A percentile compares a stretch with the other conserved stretches of the same genome.
These are phyloP conservation scores for Citeromyces siamensis DNA, from an alignment of 1,139 yeast species.

Conservation along the genomic window DNA sequence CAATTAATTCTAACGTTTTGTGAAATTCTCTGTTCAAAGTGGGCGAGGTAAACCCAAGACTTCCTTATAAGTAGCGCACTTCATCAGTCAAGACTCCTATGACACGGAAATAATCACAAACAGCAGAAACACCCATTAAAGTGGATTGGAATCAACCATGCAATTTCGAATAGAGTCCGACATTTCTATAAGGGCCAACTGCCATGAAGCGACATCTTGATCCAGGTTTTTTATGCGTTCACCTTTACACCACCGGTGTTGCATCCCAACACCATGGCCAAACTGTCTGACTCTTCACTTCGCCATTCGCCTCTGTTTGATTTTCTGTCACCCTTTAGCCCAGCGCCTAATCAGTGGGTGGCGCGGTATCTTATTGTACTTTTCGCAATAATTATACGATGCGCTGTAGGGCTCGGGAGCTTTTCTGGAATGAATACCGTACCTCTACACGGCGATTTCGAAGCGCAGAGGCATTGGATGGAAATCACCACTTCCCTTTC, in stretches of 20 bases:
- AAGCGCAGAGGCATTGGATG: conserved; percentile 98
- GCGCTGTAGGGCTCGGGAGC: conserved; percentile 84
- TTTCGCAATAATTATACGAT: conserved; percentile 62
- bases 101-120: too few species aligned
- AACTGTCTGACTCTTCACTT: conserved; percentile 15
- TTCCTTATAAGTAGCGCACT: too few species aligned
- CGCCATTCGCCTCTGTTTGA: conserved; percentile 39
- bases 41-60: too few species aligned
- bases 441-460: conserved; percentile 92
- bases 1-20: too few species aligned
- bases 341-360: conserved; percentile 84
- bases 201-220: too few species aligned
- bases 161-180: too few species aligned
- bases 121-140: too few species aligned
- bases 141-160: too few species aligned
- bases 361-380: conserved; percentile 69
- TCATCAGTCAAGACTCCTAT: too few species aligned
- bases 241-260: not conserved
- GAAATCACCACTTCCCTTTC: conserved; percentile 79
- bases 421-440: conserved; percentile 60
- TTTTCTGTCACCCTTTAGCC: conserved; percentile 45
- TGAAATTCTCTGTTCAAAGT: too few species aligned
- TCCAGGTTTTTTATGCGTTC: not conserved
- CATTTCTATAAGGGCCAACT: too few species aligned
- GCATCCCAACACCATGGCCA: not conserved